These are phyloP conservation scores for Lenwebbia sp. DNA, from an alignment of 345 rosid genomes.

Conservation along the genomic window DNA sequence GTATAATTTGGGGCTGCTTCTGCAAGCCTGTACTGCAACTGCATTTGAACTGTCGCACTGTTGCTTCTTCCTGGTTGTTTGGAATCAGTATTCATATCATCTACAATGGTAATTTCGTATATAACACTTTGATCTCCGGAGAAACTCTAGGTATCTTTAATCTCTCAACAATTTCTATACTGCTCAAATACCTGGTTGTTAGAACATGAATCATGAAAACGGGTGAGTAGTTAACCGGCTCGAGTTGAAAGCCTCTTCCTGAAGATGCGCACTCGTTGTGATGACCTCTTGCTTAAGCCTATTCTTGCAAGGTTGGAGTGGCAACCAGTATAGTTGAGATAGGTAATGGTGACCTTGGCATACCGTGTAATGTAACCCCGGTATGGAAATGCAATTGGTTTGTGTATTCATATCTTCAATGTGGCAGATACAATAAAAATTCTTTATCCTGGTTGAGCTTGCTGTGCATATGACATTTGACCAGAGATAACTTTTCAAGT, in stretches of 20 bases:
- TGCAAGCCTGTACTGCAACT: neutral
- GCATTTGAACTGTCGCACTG: neutral
- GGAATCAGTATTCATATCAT: neutral
- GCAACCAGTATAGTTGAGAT: neutral
- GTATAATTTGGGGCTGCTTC: neutral
- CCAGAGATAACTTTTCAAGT: neutral
- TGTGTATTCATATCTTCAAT: too few relatives aligned
- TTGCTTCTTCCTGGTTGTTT: neutral
- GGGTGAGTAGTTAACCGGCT: neutral
- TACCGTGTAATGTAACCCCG: too few relatives aligned
- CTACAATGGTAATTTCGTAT: neutral
- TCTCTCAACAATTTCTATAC: neutral
- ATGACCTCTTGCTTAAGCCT: neutral
- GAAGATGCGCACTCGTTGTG: neutral
- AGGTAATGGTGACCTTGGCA: neutral
- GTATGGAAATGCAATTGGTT: too few relatives aligned
- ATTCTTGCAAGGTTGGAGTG: neutral
- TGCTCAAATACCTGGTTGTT: neutral
- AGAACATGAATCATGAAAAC: neutral
- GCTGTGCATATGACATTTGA: neutral
- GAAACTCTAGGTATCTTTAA: neutral
- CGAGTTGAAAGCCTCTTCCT: neutral
- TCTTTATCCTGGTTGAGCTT: neutral
- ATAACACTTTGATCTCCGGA: neutral
- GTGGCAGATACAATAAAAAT: neutral